These are phyloP conservation scores for Beauveria asiatica DNA, from an alignment of 2,329 filamentous ascomycete genomes.

Conservation along the genomic window DNA sequence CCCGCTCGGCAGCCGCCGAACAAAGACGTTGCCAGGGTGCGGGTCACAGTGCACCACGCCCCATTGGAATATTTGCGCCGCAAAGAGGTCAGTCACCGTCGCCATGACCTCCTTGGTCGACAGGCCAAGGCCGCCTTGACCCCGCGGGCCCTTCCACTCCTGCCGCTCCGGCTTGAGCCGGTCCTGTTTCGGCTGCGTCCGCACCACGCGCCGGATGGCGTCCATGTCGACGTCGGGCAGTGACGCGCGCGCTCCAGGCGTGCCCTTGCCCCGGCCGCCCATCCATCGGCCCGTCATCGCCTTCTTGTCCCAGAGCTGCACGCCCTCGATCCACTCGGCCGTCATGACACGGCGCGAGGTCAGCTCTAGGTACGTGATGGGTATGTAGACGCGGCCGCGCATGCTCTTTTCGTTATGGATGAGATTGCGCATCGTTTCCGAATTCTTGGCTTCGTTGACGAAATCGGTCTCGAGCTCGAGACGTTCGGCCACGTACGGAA, in stretches of 20 bases:
- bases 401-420: conserved; percentile 69
- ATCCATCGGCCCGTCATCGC: conserved; percentile 69
- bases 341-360: conserved; percentile 80
- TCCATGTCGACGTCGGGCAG: conserved; percentile 45
- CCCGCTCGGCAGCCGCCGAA: conserved; percentile 76
- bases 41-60: conserved; percentile 94
- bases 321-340: conserved; percentile 95
- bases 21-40: conserved; percentile 95
- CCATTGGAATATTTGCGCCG: conserved; percentile 97
- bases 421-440: conserved; percentile 71
- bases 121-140: conserved; percentile 75
- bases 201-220: conserved; percentile 35
- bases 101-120: conserved; percentile 83
- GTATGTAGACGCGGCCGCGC: conserved; percentile 77
- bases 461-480: conserved; percentile 92
- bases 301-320: conserved; percentile 86
- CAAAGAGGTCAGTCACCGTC: conserved; percentile 92
- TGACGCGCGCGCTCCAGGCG: conserved; percentile 64
- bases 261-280: conserved; percentile 66
- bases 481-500: conserved; percentile 90
- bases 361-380: conserved; percentile 73
- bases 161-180: conserved; percentile 72
- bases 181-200: conserved; percentile 44
- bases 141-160: conserved; percentile 64
- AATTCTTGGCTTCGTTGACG: conserved; percentile 81